Evolutionary conservation across 2,329 filamentous ascomycete species (phyloP).

Genomic region (Colletotrichum endophyticum): DNA sequence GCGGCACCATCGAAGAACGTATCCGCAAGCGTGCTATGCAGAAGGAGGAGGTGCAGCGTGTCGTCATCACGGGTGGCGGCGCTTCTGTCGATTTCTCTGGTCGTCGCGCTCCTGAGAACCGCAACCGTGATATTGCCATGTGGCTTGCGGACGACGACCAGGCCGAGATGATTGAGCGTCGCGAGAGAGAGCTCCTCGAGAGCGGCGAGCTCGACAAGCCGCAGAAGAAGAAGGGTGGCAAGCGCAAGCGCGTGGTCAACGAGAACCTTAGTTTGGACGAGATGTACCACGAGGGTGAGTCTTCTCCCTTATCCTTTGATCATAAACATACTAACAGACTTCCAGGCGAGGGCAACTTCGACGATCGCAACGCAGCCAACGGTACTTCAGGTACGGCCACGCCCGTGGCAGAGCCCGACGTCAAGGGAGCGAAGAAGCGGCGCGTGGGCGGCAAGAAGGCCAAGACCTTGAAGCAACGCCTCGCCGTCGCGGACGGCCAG

Average conservation of each 20-base stretch:
- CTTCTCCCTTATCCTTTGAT: not conserved
- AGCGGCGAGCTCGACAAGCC: constrained; percentile 69
- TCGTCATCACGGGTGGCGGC: constrained; percentile 92
- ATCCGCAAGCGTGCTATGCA: constrained; percentile 96
- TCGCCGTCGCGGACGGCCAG: constrained; percentile 70
- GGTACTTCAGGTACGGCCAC: constrained; percentile 79
- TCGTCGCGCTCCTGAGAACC: constrained; percentile 82
- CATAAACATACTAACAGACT: constrained; percentile 26
- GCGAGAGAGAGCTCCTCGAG: constrained; percentile 85
- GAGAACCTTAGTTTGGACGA: constrained; percentile 78
- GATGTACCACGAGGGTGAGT: constrained; percentile 98
- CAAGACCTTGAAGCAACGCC: constrained; percentile 71
- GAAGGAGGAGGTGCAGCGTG: constrained; percentile 98
- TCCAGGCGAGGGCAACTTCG: constrained; percentile 93
- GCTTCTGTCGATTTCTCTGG: constrained; percentile 97
- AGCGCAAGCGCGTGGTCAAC: constrained; percentile 59
- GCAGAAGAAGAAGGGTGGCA: constrained; percentile 59
- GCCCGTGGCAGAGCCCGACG: constrained; percentile 62
- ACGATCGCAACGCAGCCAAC: constrained; percentile 55
- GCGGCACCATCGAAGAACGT: constrained; percentile 95
- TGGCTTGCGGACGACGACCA: constrained; percentile 98
- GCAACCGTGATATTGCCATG: constrained; percentile 97
- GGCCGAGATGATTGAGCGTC: constrained; percentile 89
- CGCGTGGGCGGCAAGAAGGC: constrained; percentile 60
- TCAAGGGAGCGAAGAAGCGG: constrained; percentile 58